Evolutionary conservation across 2,329 filamentous ascomycete genomes (phyloP).

Genomic region (Penicillium sp.): DNA sequence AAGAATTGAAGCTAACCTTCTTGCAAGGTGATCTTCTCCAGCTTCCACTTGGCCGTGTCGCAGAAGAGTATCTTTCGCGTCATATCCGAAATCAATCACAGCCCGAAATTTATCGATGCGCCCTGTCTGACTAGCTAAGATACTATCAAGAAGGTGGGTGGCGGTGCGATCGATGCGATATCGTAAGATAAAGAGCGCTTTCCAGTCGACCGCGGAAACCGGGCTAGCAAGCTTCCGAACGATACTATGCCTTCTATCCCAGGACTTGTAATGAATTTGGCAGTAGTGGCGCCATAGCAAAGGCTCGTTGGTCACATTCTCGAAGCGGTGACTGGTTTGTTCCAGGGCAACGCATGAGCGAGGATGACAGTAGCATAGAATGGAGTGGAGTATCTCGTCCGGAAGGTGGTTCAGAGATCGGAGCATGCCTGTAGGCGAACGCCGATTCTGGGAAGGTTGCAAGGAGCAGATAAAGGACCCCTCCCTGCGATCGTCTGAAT

Average conservation of each 20-base stretch:
- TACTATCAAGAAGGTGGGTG: conserved; percentile 59
- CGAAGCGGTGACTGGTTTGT: conserved; percentile 62
- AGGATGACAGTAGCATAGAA: conserved; percentile 64
- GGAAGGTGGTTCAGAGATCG: conserved; percentile 54
- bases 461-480: neutral
- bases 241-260: conserved; percentile 67
- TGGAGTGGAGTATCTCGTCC: conserved; percentile 79
- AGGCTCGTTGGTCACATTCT: conserved; percentile 65
- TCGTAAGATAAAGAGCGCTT: conserved; percentile 61
- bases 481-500: neutral
- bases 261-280: conserved; percentile 65
- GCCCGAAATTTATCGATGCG: conserved; percentile 68
- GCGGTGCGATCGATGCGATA: conserved; percentile 53
- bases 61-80: conserved; percentile 81
- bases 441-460: neutral
- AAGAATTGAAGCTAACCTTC: conserved; percentile 47
- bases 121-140: conserved; percentile 68
- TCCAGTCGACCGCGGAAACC: conserved; percentile 69
- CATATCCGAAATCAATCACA: conserved; percentile 73
- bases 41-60: conserved; percentile 61
- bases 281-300: conserved; percentile 82
- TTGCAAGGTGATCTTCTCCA: conserved; percentile 72
- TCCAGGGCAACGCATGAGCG: conserved; percentile 52
- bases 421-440: conserved; percentile 30
- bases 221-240: conserved; percentile 53